Evolutionary conservation across 2,329 filamentous ascomycete species (phyloP).

Genomic region (Penicillium sp.): DNA sequence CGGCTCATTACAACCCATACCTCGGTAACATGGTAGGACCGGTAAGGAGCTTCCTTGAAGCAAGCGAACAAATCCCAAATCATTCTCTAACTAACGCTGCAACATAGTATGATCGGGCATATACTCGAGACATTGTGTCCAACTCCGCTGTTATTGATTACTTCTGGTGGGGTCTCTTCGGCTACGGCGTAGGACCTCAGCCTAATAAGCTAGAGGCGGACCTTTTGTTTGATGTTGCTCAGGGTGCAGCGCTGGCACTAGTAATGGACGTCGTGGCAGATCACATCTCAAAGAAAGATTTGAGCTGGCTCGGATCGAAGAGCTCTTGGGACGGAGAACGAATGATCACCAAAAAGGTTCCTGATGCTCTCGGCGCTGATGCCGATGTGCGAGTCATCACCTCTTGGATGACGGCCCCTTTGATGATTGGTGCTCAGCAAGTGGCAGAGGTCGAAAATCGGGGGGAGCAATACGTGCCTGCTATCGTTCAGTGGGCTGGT

Average conservation of each 20-base stretch:
- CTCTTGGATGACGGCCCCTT: conserved; percentile 44
- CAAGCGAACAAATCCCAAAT: too few species aligned
- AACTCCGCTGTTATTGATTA: conserved; percentile 46
- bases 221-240: conserved; percentile 44
- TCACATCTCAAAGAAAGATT: conserved; percentile 30
- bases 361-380: conserved; percentile 36
- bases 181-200: conserved; percentile 40
- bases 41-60: background rate
- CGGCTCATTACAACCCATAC: conserved; percentile 40
- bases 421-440: conserved; percentile 47
- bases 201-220: conserved; percentile 43
- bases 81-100: background rate
- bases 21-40: conserved; percentile 39
- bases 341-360: conserved; percentile 39
- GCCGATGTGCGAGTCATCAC: conserved; percentile 33
- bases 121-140: conserved; percentile 42
- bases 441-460: conserved; percentile 41
- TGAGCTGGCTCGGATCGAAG: conserved; percentile 31
- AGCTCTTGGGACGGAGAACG: conserved; percentile 38
- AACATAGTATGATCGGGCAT: conserved; percentile 37
- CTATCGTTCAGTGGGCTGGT: conserved; percentile 50
- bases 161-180: conserved; percentile 49
- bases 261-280: conserved; percentile 36
- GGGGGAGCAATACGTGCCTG: conserved; percentile 47
- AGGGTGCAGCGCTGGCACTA: conserved; percentile 45